These are phyloP conservation scores for Pleurotus platypus DNA, from an alignment of 768 basidiomycete species.

Conservation along the genomic window DNA sequence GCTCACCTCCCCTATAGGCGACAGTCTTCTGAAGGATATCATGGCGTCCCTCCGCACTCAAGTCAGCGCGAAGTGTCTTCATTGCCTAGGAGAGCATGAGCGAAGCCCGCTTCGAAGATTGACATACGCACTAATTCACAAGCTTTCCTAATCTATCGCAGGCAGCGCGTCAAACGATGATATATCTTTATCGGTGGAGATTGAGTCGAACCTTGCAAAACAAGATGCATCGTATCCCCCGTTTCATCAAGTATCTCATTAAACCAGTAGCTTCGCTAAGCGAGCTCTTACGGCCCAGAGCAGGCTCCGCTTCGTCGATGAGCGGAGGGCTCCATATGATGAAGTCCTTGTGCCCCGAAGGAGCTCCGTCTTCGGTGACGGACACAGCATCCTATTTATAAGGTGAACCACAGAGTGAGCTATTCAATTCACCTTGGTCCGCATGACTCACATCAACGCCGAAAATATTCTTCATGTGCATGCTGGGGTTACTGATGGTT, in stretches of 20 bases:
- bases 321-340: slow-evolving; percentile 73
- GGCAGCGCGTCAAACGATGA: too few relatives aligned
- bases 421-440: not conserved
- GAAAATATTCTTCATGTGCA: slow-evolving; percentile 77
- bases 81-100: slow-evolving; percentile 49
- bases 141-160: slow-evolving; percentile 62
- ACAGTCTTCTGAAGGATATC: slow-evolving; percentile 77
- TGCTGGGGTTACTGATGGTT: slow-evolving; percentile 72
- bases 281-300: slow-evolving; percentile 52
- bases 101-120: too few relatives aligned
- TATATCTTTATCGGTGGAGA: not conserved
- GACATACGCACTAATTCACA: slow-evolving; percentile 63
- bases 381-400: slow-evolving; percentile 52
- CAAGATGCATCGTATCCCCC: slow-evolving; percentile 78
- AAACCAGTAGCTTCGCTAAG: slow-evolving; percentile 66
- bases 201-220: slow-evolving; percentile 69
- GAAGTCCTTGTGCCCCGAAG: slow-evolving; percentile 76
- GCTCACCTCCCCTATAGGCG: slow-evolving; percentile 79
- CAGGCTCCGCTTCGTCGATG: slow-evolving; percentile 50
- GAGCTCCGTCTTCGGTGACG: slow-evolving; percentile 78
- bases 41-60: slow-evolving; percentile 69
- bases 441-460: slow-evolving; percentile 42
- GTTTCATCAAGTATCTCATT: slow-evolving; percentile 80
- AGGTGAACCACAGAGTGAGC: not conserved
- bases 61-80: slow-evolving; percentile 67